These are phyloP conservation scores for Diaporthe citri DNA, from an alignment of 2,329 filamentous ascomycete genomes.

Conservation along the genomic window DNA sequence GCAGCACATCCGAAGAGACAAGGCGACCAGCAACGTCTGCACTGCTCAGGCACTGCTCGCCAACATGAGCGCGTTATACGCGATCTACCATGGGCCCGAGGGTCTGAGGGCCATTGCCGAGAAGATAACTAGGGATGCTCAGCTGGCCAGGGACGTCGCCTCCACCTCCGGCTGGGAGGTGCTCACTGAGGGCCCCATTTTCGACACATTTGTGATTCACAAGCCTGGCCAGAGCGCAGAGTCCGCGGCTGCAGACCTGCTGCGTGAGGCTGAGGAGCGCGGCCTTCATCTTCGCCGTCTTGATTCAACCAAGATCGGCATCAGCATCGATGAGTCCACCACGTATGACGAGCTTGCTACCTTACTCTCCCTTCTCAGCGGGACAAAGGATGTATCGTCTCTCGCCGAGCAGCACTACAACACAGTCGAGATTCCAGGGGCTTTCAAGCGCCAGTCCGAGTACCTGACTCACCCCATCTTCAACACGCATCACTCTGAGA, in stretches of 20 bases:
- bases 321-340: conserved; percentile 80
- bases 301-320: conserved; percentile 71
- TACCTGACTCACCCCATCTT: conserved; percentile 94
- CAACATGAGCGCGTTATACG: conserved; percentile 97
- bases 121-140: conserved; percentile 78
- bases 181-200: conserved; percentile 57
- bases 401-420: conserved; percentile 38
- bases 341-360: conserved; percentile 46
- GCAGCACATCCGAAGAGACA: conserved; percentile 95
- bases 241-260: conserved; percentile 49
- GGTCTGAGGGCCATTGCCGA: conserved; percentile 88
- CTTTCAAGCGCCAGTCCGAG: conserved; percentile 76
- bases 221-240: conserved; percentile 63
- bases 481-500: conserved; percentile 95
- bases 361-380: conserved; percentile 39
- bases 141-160: conserved; percentile 61
- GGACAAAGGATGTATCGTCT: conserved; percentile 5
- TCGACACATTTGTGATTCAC: conserved; percentile 84
- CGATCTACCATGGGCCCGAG: conserved; percentile 89
- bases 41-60: conserved; percentile 93
- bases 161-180: conserved; percentile 37
- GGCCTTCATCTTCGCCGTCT: conserved; percentile 74
- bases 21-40: conserved; percentile 97
- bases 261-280: conserved; percentile 64
- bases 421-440: conserved; percentile 60